A percentile compares a stretch with the other conserved stretches of the same genome.
These are phyloP conservation scores for Leersia perrieri DNA, from an alignment of 176 grass and related monocot species.

Conservation along the genomic window DNA sequence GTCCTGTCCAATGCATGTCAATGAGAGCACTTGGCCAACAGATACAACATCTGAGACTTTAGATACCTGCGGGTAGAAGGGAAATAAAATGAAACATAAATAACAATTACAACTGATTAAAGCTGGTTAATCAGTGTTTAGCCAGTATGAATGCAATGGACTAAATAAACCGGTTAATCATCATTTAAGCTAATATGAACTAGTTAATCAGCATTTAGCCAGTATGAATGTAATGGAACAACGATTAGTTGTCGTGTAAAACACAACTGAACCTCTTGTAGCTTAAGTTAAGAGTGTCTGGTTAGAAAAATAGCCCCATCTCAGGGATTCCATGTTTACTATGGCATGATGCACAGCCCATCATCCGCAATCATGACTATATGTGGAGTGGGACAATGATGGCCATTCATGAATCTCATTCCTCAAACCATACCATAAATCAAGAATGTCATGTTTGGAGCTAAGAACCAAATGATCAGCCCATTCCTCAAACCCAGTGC, in stretches of 20 bases:
- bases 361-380: not conserved
- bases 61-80: slow-evolving; percentile 50
- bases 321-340: not conserved
- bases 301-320: not conserved
- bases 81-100: slow-evolving; percentile 18
- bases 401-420: not conserved
- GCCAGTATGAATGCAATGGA: not conserved
- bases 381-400: not conserved
- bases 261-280: not conserved
- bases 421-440: not conserved
- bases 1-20: slow-evolving; percentile 88
- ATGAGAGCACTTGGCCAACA: slow-evolving; percentile 72
- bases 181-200: not conserved
- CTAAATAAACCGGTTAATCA: not conserved
- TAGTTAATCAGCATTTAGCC: slow-evolving; percentile 1
- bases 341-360: not conserved
- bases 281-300: not conserved
- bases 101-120: slow-evolving; percentile 28
- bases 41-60: slow-evolving; percentile 85
- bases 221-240: not conserved
- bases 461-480: not conserved
- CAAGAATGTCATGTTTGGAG: not conserved
- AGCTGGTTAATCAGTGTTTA: not conserved
- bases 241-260: not conserved
- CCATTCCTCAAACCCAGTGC: not conserved